phyloP scores from a whole-genome alignment of 2,329 filamentous ascomycete species.

The Cryphonectria japonica region DNA sequence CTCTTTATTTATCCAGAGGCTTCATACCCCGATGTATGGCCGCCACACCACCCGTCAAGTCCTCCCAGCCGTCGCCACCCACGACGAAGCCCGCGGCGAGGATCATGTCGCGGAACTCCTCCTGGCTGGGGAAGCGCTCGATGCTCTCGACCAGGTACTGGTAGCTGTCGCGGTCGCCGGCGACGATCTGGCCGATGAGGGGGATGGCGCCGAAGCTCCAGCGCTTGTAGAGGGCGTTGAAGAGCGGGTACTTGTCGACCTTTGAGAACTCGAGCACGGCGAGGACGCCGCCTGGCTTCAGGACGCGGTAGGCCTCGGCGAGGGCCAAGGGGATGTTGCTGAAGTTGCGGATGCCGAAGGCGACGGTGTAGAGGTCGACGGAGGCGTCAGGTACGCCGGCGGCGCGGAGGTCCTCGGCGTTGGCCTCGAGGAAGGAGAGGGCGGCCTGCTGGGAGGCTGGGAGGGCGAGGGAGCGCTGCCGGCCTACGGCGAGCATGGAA shows the following conservation, averaged over 20 bases:
- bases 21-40: slow-evolving; percentile 98
- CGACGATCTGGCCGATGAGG: slow-evolving; percentile 91
- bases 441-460: slow-evolving; percentile 38
- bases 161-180: slow-evolving; percentile 92
- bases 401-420: slow-evolving; percentile 75
- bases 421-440: slow-evolving; percentile 83
- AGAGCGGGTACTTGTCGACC: slow-evolving; percentile 71
- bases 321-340: slow-evolving; percentile 86
- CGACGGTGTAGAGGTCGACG: slow-evolving; percentile 96
- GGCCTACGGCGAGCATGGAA: slow-evolving; percentile 55
- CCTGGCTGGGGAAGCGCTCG: slow-evolving; percentile 86
- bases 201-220: slow-evolving; percentile 97
- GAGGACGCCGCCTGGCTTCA: slow-evolving; percentile 94
- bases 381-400: slow-evolving; percentile 65
- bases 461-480: slow-evolving; percentile 43
- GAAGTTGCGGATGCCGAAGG: slow-evolving; percentile 97
- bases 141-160: slow-evolving; percentile 99
- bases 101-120: slow-evolving; percentile 84
- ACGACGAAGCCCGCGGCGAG: slow-evolving; percentile 81
- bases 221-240: slow-evolving; percentile 87
- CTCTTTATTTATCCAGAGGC: slow-evolving; percentile 45
- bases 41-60: slow-evolving; percentile 89
- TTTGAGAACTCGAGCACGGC: slow-evolving; percentile 96
- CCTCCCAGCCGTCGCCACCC: slow-evolving; percentile 82
- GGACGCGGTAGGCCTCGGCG: slow-evolving; percentile 80